phyloP scores from a whole-genome alignment of 1,284 basidiomycete genomes.

The Boletus semigastroideus region DNA sequence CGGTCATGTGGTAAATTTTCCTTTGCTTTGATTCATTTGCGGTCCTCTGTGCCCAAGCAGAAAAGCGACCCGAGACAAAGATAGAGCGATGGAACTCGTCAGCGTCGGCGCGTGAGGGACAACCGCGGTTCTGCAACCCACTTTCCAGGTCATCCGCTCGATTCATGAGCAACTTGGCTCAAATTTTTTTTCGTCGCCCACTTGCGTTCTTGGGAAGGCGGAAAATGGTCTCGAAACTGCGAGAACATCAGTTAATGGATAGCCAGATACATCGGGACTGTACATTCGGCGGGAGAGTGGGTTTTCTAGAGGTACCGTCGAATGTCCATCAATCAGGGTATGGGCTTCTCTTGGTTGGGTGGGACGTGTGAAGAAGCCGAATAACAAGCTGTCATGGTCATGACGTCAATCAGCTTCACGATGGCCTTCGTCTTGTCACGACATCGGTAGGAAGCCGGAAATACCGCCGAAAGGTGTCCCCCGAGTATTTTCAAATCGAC shows the following conservation, averaged over 20 bases:
- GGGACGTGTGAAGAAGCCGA: slow-evolving; percentile 10
- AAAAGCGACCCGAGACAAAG: too few species aligned
- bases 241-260: not conserved
- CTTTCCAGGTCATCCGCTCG: too few species aligned
- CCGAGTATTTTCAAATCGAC: too few species aligned
- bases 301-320: slow-evolving; percentile 3
- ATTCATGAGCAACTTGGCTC: too few species aligned
- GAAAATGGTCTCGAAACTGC: slow-evolving; percentile 7
- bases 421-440: slow-evolving; percentile 1
- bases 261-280: too few species aligned
- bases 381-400: slow-evolving; percentile 11
- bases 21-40: too few species aligned
- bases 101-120: too few species aligned
- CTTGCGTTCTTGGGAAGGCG: slow-evolving; percentile 2
- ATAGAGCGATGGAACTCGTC: too few species aligned
- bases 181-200: too few species aligned
- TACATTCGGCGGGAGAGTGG: slow-evolving; percentile 3
- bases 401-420: slow-evolving; percentile 6
- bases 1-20: not conserved
- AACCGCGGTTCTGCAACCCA: not conserved
- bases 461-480: slow-evolving; percentile 8
- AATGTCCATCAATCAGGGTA: not conserved
- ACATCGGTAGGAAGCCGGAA: slow-evolving; percentile 9
- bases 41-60: too few species aligned
- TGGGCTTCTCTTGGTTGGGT: not conserved